Percentiles rank a stretch among this genome's conserved stretches.
phyloP scores from a whole-genome alignment of 2,329 filamentous ascomycete species.

The Fusarium sp. region DNA sequence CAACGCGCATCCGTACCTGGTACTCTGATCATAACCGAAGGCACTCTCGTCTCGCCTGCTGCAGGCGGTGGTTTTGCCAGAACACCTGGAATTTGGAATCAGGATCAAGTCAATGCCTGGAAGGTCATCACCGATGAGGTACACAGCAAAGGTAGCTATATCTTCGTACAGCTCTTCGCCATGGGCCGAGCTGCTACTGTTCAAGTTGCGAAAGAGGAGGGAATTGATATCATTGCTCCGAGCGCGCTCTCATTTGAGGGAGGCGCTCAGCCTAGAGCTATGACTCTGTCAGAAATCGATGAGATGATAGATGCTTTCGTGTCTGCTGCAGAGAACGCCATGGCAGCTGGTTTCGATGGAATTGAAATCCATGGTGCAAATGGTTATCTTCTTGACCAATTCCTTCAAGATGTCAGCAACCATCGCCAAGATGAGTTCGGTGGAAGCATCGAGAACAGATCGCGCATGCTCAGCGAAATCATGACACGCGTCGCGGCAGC shows the following conservation, averaged over 20 bases:
- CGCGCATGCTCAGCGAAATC: constrained; percentile 64
- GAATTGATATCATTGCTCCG: constrained; percentile 41
- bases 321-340: constrained; percentile 62
- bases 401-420: constrained; percentile 64
- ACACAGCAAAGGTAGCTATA: constrained; percentile 69
- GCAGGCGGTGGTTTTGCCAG: constrained; percentile 52
- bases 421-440: constrained; percentile 63
- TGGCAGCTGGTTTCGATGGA: constrained; percentile 75
- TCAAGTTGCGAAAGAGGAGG: constrained; percentile 44
- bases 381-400: constrained; percentile 72
- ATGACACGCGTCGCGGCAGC: constrained; percentile 53
- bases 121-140: constrained; percentile 70
- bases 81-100: constrained; percentile 68
- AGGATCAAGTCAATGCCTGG: constrained; percentile 69
- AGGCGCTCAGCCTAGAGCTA: constrained; percentile 66
- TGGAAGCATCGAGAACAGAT: constrained; percentile 63
- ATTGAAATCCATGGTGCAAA: constrained; percentile 71
- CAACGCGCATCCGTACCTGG: constrained; percentile 58
- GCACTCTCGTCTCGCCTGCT: constrained; percentile 55
- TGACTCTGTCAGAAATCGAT: constrained; percentile 74
- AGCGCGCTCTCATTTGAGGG: constrained; percentile 55
- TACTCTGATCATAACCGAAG: constrained; percentile 57
- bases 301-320: constrained; percentile 68
- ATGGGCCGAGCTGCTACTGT: constrained; percentile 65
- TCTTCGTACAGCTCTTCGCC: constrained; percentile 72